Evolutionary conservation across 1,284 basidiomycete genomes (phyloP).

Genomic region (Trichosporon inkin): DNA sequence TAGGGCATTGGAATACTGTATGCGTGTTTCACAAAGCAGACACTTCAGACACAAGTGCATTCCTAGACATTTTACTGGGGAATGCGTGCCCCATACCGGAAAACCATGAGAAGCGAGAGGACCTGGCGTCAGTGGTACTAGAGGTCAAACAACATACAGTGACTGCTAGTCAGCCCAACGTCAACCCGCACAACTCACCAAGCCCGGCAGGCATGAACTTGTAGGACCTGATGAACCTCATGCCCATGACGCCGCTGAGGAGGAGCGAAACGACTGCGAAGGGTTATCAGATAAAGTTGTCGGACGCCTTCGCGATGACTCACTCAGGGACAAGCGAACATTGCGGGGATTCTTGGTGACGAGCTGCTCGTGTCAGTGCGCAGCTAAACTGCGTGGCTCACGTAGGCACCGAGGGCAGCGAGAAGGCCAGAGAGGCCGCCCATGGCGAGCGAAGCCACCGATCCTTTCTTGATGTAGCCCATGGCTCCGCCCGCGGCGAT

Average conservation of each 20-base stretch:
- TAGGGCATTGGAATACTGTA: no score
- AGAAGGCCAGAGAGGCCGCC: conserved; percentile 29
- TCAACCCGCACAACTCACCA: conserved; percentile 27
- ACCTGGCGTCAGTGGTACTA: conserved; percentile 12
- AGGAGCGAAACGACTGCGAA: conserved; percentile 27
- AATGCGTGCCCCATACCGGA: conserved; percentile 19
- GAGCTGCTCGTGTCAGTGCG: conserved; percentile 21
- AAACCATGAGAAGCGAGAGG: conserved; percentile 17
- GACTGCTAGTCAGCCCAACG: conserved; percentile 12
- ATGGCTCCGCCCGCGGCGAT: conserved; percentile 37
- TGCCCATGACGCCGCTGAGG: conserved; percentile 34
- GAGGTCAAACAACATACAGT: neutral
- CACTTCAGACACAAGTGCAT: neutral
- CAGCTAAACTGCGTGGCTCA: conserved; percentile 13
- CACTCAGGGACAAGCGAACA: conserved; percentile 31
- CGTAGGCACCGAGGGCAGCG: conserved; percentile 40
- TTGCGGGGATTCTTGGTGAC: conserved; percentile 32
- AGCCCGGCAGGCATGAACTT: conserved; percentile 48
- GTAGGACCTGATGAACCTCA: conserved; percentile 30
- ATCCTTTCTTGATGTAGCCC: conserved; percentile 39
- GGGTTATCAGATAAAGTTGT: neutral
- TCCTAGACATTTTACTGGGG: neutral
- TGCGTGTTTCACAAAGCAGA: neutral
- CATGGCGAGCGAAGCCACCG: conserved; percentile 36
- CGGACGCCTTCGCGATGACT: conserved; percentile 4